Base-by-base conservation (phyloP, 2,329 filamentous ascomycete species). In the Leptosphaerulina australis region DNA sequence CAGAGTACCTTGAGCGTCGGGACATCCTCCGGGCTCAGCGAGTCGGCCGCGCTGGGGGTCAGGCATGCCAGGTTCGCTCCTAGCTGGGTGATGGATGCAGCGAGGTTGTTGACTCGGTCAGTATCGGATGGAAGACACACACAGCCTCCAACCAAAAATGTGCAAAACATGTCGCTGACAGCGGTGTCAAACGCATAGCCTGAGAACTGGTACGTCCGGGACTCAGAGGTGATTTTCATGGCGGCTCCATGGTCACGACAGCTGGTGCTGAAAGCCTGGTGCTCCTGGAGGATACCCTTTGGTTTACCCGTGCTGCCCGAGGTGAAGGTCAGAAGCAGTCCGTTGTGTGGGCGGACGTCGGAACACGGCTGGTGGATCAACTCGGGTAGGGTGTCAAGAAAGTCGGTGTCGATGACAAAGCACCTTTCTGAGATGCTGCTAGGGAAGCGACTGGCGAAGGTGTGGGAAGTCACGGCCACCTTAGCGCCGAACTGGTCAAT, bases 91-190 rank as follows among this genome's bases (percentile, higher is more conserved):
- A 86, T 80, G 0, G 76, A 78, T 4, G 85, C 24, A 25, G 24
- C 24, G 24, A 25, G 71, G 44, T 84, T 77, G 45, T 79, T 76
- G 66, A 10, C 79, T 72, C 44, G 83, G 79, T 2, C 76, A 64
- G 0, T 79, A 72, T 2, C 78, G 78, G 0, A 53, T 10, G 84
- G 83, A 0, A 86, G 74, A 50, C 83, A 86, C 2, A 87, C 74
- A 45, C 81, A 85, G 0, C 80, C 84, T 14, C 84, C 84, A 17
- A 77, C 72, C 6, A 80, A 74, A 6, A 86, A 70, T 0, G 81
- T 79, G 0, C 80, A 79, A 49, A 84, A 76, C 1, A 82, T 77
- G 54, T 85, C 82, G 29, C 77, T 77, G 12, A 30, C 12, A n/a
- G 8, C 12, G 9, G 81, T 77, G 53, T 85, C 83, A 34, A 83